These are phyloP conservation scores for Gynochthodes officinalis DNA, from an alignment of 257 asterid genomes.

Conservation along the genomic window DNA sequence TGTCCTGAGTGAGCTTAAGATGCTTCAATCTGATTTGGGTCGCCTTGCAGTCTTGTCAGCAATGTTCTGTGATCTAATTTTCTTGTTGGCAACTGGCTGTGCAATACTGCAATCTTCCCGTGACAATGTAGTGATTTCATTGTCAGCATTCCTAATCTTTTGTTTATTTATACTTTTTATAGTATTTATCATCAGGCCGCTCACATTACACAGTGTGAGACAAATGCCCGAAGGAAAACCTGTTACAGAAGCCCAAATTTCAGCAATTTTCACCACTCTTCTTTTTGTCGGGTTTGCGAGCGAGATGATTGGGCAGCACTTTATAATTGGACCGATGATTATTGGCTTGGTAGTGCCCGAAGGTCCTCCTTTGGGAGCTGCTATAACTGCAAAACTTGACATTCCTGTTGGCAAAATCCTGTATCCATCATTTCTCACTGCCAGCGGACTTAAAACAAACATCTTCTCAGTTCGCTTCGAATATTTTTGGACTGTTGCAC, in stretches of 20 bases:
- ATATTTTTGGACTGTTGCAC: slow-evolving; percentile 36
- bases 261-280: slow-evolving; percentile 26
- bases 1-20: slow-evolving; percentile 58
- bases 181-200: slow-evolving; percentile 35
- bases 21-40: slow-evolving; percentile 62
- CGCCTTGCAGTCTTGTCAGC: slow-evolving; percentile 51
- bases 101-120: slow-evolving; percentile 13
- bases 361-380: slow-evolving; percentile 64
- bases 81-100: slow-evolving; percentile 16
- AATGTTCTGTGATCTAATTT: slow-evolving; percentile 44
- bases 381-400: slow-evolving; percentile 52
- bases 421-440: slow-evolving; percentile 65
- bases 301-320: slow-evolving; percentile 72
- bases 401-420: slow-evolving; percentile 51
- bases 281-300: slow-evolving; percentile 34
- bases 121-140: background rate
- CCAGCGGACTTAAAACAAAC: slow-evolving; percentile 67
- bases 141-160: slow-evolving; percentile 12
- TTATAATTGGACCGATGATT: slow-evolving; percentile 52
- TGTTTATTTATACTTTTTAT: slow-evolving; percentile 11
- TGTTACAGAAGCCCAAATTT: slow-evolving; percentile 32
- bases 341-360: slow-evolving; percentile 60
- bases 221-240: slow-evolving; percentile 43
- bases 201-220: slow-evolving; percentile 15
- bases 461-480: slow-evolving; percentile 37